These are phyloP conservation scores for Penicillium ochrochloron DNA, from an alignment of 495 filamentous ascomycete species.

Conservation along the genomic window DNA sequence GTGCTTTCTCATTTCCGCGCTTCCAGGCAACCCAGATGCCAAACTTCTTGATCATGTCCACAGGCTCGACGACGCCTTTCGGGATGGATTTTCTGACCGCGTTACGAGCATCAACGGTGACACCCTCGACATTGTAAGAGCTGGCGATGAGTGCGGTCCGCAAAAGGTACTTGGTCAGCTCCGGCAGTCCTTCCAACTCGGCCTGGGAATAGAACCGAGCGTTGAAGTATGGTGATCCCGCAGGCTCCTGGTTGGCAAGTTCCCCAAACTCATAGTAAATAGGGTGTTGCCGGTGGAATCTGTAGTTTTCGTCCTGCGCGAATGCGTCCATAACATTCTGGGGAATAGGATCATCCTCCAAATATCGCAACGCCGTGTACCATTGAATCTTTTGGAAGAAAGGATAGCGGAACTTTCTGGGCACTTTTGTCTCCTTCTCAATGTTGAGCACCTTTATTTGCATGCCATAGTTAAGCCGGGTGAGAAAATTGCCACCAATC, in stretches of 20 bases:
- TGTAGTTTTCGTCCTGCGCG: conserved; percentile 54
- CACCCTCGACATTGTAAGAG: conserved; percentile 64
- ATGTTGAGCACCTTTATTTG: conserved; percentile 73
- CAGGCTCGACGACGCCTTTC: conserved; percentile 63
- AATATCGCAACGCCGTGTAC: conserved; percentile 69
- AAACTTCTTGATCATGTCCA: conserved; percentile 64
- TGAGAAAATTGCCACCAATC: conserved; percentile 79
- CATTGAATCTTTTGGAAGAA: conserved; percentile 78
- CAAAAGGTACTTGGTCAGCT: conserved; percentile 67
- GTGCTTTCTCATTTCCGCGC: conserved; percentile 69
- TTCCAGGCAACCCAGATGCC: conserved; percentile 78
- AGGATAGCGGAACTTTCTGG: conserved; percentile 71
- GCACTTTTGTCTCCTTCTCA: conserved; percentile 74
- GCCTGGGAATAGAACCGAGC: conserved; percentile 68
- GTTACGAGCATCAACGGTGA: conserved; percentile 58
- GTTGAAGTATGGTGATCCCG: conserved; percentile 57
- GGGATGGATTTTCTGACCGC: conserved; percentile 69
- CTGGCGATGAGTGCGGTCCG: conserved; percentile 70
- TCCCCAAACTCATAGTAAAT: conserved; percentile 64
- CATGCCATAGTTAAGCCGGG: conserved; percentile 70
- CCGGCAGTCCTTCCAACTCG: conserved; percentile 69
- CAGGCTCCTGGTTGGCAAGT: conserved; percentile 52
- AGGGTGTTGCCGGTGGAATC: conserved; percentile 58
- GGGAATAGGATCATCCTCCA: conserved; percentile 70
- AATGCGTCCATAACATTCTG: conserved; percentile 59